These are phyloP conservation scores for Flaveria floridana DNA, from an alignment of 140 eudicot genomes.

Conservation along the genomic window DNA sequence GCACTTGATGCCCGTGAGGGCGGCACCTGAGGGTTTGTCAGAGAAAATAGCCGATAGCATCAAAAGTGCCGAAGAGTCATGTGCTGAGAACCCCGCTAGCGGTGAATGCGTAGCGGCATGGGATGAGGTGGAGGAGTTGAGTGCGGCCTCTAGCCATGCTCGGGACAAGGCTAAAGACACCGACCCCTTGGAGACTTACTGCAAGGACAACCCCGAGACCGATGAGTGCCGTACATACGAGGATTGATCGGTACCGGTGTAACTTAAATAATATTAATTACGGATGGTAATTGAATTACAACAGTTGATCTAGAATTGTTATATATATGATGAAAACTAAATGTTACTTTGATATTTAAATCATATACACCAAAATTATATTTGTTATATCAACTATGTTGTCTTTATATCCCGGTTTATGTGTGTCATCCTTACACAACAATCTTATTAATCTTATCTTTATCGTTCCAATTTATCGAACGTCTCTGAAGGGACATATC, in stretches of 20 bases:
- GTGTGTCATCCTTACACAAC: too few relatives aligned
- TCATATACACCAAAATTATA: conserved; percentile 27
- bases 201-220: conserved; percentile 78
- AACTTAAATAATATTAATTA: conserved; percentile 8
- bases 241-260: conserved; percentile 33
- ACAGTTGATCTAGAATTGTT: conserved; percentile 24
- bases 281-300: conserved; percentile 9
- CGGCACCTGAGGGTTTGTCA: conserved; percentile 61
- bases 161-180: conserved; percentile 56
- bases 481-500: too few relatives aligned
- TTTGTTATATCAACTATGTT: neutral
- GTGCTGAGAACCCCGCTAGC: conserved; percentile 63
- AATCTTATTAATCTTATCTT: too few relatives aligned
- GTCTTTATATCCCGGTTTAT: too few relatives aligned
- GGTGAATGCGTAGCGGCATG: conserved; percentile 86
- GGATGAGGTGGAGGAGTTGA: conserved; percentile 92
- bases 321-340: conserved; percentile 20
- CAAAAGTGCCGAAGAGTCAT: conserved; percentile 62
- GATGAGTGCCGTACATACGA: conserved; percentile 89
- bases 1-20: conserved; percentile 43
- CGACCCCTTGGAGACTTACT: conserved; percentile 69
- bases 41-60: conserved; percentile 71
- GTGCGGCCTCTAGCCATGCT: conserved; percentile 85
- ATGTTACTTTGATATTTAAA: conserved; percentile 30
- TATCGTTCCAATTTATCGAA: too few relatives aligned